Percentiles rank a stretch among this genome's conserved stretches.
These are phyloP conservation scores for Coffea humblotiana DNA, from an alignment of 305 asterid species.

Conservation along the genomic window DNA sequence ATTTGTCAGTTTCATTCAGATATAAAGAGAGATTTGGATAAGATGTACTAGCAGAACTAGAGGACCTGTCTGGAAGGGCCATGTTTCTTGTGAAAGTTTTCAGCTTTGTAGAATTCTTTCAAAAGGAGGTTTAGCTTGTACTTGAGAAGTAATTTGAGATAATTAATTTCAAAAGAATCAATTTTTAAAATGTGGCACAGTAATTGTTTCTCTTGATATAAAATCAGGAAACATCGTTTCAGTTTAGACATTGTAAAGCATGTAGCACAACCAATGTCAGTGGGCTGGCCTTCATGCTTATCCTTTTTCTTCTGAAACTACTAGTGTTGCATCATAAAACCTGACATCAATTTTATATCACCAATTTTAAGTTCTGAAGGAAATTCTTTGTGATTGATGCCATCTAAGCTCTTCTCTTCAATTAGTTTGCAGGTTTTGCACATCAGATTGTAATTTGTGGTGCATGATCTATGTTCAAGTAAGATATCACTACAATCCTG, in stretches of 20 bases:
- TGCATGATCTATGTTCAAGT: slow-evolving; percentile 87
- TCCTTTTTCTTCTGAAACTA: not conserved
- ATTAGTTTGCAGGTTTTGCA: slow-evolving; percentile 45
- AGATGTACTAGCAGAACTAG: not conserved
- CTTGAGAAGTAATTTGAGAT: not conserved
- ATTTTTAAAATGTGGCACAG: not conserved
- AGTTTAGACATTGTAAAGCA: not conserved
- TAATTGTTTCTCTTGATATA: too few relatives aligned
- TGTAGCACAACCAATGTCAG: too few relatives aligned
- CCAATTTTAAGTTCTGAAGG: not conserved
- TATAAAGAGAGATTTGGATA: not conserved
- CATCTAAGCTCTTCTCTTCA: slow-evolving; percentile 25
- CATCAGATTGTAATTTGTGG: slow-evolving; percentile 28
- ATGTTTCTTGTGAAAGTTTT: not conserved
- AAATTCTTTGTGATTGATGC: slow-evolving; percentile 9
- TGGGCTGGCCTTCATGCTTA: not conserved
- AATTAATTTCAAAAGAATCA: not conserved
- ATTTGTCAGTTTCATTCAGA: not conserved
- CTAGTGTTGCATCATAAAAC: not conserved
- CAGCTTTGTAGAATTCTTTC: not conserved
- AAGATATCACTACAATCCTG: slow-evolving; percentile 32
- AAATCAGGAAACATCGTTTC: not conserved
- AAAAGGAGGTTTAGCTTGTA: not conserved
- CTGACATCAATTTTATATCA: too few relatives aligned
- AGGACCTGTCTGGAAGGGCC: not conserved